phyloP scores from a whole-genome alignment of 305 asterid species.

The Fraxinus sp. region DNA sequence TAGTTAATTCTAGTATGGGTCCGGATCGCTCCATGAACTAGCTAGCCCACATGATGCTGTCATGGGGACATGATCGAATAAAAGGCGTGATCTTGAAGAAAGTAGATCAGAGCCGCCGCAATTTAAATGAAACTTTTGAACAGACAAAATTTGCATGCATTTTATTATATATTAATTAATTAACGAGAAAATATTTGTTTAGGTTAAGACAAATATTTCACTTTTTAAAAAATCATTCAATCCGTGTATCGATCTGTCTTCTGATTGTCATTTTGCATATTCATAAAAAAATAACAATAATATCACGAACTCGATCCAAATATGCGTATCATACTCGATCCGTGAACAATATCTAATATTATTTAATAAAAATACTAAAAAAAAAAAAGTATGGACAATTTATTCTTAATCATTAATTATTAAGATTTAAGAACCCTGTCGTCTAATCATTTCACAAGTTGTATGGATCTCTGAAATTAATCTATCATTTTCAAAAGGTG shows the following conservation, averaged over 20 bases:
- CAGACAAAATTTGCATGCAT: constrained; percentile 18
- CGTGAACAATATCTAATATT: background rate
- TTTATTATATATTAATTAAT: background rate
- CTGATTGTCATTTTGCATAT: constrained; percentile 17
- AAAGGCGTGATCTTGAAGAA: constrained; percentile 36
- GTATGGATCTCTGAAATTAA: background rate
- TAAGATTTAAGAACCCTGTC: background rate
- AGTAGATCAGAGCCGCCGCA: constrained; percentile 24
- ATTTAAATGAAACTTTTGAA: background rate
- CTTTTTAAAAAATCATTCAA: constrained; percentile 10
- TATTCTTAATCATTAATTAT: background rate
- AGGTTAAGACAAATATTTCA: constrained; percentile 18
- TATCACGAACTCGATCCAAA: background rate
- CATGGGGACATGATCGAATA: constrained; percentile 19
- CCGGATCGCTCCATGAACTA: background rate
- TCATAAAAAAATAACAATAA: background rate
- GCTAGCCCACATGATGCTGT: background rate
- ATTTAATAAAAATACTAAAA: background rate
- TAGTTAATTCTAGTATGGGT: background rate
- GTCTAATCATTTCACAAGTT: background rate
- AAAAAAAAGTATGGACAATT: background rate
- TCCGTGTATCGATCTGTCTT: constrained; percentile 3
- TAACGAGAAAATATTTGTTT: constrained; percentile 15
- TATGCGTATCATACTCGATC: background rate
- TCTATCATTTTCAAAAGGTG: background rate